Evolutionary conservation across 1,284 basidiomycete species (phyloP), one percentile per base, ranked within the genome.

Genomic region (Neonothopanus nambi): DNA sequence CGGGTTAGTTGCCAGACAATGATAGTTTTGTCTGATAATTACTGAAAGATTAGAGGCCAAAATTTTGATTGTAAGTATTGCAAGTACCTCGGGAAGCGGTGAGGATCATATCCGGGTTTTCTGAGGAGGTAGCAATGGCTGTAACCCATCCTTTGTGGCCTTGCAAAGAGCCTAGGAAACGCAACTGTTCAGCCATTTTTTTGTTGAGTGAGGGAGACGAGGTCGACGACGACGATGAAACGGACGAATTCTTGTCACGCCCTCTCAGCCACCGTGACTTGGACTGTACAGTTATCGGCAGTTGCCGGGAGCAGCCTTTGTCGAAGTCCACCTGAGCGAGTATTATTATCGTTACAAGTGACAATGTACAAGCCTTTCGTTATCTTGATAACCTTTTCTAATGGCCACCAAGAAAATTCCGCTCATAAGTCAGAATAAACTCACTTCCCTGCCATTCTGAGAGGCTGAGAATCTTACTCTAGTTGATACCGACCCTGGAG

Each of bases 1-100:
- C 97, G 93, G 64, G 95, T 96, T 68, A 99, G 82, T 74, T 95
- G 91, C 97, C 97, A 99, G 72, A 98, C 95, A 70, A 99, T 98
- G 82, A 99, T 93, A 59, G 95, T 98, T 86, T 98, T 98, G 89
- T 99, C 97, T 95, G 67, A 57, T 66, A 51, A 59, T 21, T 43
- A 18, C 35, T 35, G 35, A 33, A 36, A 35, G 63, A 66, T 56
- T 48, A 43, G 33, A 54, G 57, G 57, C 57, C 64, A 56, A 59
- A 55, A 60, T 50, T 60, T 49, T 56, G 50, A 53, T 57, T 48
- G 52, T 40, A 54, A 53, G 52, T 57, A 61, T 42, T 43, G 41
- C 56, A 54, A 59, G 70, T 81, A 95, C 93, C 93, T 80, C 95
- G 87, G 61, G 95, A 98, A 63, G 95, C 93, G 62, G 95, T 97